Conservation (phyloP, 768 basidiomycete species). For the Pisolithus microcarpus region DNA sequence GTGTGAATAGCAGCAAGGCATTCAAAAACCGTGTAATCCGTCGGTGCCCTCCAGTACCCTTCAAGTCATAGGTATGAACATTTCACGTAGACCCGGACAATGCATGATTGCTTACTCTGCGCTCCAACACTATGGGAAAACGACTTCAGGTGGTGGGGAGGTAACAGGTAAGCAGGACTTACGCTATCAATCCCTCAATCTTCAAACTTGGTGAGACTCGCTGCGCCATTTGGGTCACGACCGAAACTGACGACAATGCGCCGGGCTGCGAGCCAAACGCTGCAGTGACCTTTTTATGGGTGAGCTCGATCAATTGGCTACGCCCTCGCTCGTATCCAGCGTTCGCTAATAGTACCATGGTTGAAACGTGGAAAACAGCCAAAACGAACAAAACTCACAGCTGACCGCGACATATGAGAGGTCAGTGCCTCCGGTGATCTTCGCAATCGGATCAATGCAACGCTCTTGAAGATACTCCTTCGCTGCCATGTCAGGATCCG, state of each 20-base stretch:
- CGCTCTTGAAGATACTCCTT: background rate
- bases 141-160: background rate
- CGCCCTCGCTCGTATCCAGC: background rate
- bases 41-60: conserved; percentile 17
- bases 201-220: background rate
- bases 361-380: background rate
- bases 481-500: background rate
- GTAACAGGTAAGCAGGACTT: background rate
- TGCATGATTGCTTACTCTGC: background rate
- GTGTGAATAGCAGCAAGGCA: conserved; percentile 13
- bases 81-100: background rate
- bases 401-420: background rate
- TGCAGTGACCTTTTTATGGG: background rate
- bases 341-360: background rate
- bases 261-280: background rate
- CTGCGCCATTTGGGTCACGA: conserved; percentile 1
- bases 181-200: conserved; percentile 2
- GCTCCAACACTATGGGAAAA: background rate
- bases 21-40: conserved; percentile 1
- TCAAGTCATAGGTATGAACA: background rate
- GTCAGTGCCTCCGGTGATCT: background rate
- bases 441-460: background rate
- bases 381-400: background rate
- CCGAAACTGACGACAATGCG: background rate
- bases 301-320: background rate